Conservation (phyloP, 2,329 filamentous ascomycete genomes). For the Trichoderma asperellum region DNA sequence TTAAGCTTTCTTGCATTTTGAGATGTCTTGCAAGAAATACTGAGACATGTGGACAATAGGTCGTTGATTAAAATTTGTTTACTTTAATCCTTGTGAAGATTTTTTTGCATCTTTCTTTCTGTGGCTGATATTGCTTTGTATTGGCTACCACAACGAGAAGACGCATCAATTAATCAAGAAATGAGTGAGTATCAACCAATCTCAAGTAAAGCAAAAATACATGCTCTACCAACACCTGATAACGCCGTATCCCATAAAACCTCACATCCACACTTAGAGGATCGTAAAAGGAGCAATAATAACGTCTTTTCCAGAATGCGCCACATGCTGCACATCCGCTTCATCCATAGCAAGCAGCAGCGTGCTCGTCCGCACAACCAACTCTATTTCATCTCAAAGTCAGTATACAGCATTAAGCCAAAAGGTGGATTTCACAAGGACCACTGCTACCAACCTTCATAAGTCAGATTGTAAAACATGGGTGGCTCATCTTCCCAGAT, state of each 20-base stretch:
- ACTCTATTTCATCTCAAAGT: slow-evolving; percentile 52
- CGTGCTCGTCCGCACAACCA: slow-evolving; percentile 66
- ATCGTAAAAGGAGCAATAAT: slow-evolving; percentile 58
- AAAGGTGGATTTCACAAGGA: not conserved
- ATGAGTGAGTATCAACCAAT: not conserved
- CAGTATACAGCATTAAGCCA: not conserved
- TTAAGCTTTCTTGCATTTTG: not conserved
- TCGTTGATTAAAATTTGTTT: not conserved
- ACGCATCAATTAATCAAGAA: not conserved
- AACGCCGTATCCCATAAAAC: not conserved
- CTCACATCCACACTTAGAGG: not conserved
- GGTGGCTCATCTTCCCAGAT: slow-evolving; percentile 68
- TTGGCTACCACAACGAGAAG: not conserved
- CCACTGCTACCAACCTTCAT: slow-evolving; percentile 61
- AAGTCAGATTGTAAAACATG: slow-evolving; percentile 71
- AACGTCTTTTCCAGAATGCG: slow-evolving; percentile 66
- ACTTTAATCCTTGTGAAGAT: not conserved
- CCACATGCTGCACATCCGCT: slow-evolving; percentile 62
- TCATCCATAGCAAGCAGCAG: slow-evolving; percentile 69
- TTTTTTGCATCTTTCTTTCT: not conserved
- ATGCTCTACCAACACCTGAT: not conserved
- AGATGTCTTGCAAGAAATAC: slow-evolving; percentile 4
- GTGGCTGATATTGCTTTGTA: not conserved
- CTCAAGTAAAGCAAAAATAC: not conserved
- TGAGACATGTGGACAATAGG: not conserved